These are phyloP conservation scores for Cladorrhinum samala DNA, from an alignment of 495 filamentous ascomycete species.

Conservation along the genomic window DNA sequence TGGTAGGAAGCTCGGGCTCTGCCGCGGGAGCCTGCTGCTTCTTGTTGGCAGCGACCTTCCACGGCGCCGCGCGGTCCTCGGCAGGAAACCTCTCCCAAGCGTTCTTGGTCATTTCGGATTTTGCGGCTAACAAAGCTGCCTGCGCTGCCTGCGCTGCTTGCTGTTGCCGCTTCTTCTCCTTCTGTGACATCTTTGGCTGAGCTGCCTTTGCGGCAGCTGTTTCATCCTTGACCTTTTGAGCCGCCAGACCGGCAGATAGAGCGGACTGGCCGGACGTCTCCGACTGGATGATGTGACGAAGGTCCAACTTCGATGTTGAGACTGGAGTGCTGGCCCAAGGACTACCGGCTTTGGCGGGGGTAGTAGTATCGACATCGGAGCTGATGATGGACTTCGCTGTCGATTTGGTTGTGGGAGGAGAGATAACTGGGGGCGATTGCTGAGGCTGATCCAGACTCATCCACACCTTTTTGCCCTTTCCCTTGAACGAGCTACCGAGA, in stretches of 20 bases:
- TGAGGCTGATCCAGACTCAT: constrained; percentile 5
- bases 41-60: constrained; percentile 53
- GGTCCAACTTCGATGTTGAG: constrained; percentile 58
- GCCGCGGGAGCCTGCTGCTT: constrained; percentile 23
- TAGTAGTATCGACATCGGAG: constrained; percentile 1
- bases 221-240: constrained; percentile 40
- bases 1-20: constrained; percentile 34
- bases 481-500: constrained; percentile 22
- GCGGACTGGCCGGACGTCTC: constrained; percentile 59
- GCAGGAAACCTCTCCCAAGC: constrained; percentile 28
- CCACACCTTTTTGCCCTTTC: constrained; percentile 9
- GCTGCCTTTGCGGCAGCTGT: constrained; percentile 19
- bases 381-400: neutral
- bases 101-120: constrained; percentile 18
- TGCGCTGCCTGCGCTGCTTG: constrained; percentile 41
- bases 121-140: constrained; percentile 19
- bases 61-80: constrained; percentile 53
- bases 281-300: constrained; percentile 82
- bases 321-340: constrained; percentile 60
- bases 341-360: constrained; percentile 20
- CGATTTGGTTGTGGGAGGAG: neutral
- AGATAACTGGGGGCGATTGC: neutral
- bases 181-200: constrained; percentile 68
- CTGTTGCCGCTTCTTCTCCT: constrained; percentile 79
- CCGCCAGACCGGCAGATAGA: constrained; percentile 66